Conservation (phyloP, 1,139 yeast species). For the Protomyces inouyei region DNA sequence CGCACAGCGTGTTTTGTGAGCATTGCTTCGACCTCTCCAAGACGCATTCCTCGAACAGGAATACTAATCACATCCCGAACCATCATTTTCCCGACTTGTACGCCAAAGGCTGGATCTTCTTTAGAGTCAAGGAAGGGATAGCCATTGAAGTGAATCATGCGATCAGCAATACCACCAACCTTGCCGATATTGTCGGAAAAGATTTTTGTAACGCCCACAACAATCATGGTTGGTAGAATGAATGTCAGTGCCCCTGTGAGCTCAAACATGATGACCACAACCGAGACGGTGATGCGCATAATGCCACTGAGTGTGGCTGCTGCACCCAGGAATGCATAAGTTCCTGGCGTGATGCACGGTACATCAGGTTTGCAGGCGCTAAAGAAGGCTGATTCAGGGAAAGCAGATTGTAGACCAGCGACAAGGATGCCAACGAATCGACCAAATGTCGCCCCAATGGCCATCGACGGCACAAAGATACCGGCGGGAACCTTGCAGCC, state of each 20-base stretch:
- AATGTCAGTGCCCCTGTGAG: constrained; percentile 90
- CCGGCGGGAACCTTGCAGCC: constrained; percentile 95
- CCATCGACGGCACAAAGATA: constrained; percentile 94
- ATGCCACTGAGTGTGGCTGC: constrained; percentile 93
- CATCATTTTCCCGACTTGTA: constrained; percentile 64
- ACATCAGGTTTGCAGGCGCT: constrained; percentile 45
- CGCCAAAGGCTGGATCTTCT: constrained; percentile 57
- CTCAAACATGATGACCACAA: constrained; percentile 93
- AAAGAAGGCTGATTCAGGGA: constrained; percentile 48
- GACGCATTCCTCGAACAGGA: constrained; percentile 44
- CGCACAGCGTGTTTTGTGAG: constrained; percentile 45
- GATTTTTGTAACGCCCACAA: constrained; percentile 81
- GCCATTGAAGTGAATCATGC: constrained; percentile 85
- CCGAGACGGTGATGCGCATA: constrained; percentile 84
- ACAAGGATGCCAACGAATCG: constrained; percentile 71
- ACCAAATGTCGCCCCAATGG: constrained; percentile 93
- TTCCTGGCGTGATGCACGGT: constrained; percentile 79
- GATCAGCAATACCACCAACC: constrained; percentile 94
- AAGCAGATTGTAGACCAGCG: constrained; percentile 50
- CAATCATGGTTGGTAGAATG: constrained; percentile 93
- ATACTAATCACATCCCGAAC: constrained; percentile 50
- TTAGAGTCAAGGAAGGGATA: constrained; percentile 76
- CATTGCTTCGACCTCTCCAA: constrained; percentile 38
- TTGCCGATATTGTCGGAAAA: constrained; percentile 71
- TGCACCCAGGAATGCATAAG: constrained; percentile 96